These are phyloP conservation scores for Oxytropis ochrocephala DNA, from an alignment of 306 rosid species.

Conservation along the genomic window DNA sequence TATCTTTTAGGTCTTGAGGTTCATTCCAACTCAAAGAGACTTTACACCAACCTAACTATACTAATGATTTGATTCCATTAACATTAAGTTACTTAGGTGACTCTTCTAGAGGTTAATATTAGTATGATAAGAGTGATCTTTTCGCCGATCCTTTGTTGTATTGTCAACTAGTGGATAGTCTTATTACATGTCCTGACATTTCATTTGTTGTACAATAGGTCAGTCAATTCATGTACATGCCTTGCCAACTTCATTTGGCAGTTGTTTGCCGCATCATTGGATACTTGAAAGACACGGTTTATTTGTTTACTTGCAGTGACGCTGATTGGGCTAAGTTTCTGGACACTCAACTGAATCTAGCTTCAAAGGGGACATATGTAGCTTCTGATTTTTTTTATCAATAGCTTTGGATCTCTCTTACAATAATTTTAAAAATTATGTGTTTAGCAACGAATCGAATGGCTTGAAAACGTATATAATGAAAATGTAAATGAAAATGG, in stretches of 20 bases:
- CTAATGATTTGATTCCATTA: no score
- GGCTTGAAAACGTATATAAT: background rate
- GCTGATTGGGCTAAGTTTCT: background rate
- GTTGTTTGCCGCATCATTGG: no score
- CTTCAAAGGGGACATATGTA: background rate
- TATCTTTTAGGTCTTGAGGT: no score
- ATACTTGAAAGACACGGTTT: no score
- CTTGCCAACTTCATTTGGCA: no score
- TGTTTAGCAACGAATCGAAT: background rate
- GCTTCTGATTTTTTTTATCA: background rate
- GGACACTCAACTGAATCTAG: background rate
- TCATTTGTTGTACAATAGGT: background rate
- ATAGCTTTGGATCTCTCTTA: background rate
- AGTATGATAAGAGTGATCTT: no score
- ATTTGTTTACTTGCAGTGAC: background rate
- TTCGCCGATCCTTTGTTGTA: no score
- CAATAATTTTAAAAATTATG: background rate
- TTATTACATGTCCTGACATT: background rate
- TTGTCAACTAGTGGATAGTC: no score
- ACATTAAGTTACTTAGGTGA: background rate
- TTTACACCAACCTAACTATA: no score
- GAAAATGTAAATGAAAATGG: no score
- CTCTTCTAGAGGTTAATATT: background rate
- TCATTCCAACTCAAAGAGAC: background rate
- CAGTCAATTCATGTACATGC: background rate